phyloP scores from a whole-genome alignment of 148 eudicot species.

The Rhododendron simsii region DNA sequence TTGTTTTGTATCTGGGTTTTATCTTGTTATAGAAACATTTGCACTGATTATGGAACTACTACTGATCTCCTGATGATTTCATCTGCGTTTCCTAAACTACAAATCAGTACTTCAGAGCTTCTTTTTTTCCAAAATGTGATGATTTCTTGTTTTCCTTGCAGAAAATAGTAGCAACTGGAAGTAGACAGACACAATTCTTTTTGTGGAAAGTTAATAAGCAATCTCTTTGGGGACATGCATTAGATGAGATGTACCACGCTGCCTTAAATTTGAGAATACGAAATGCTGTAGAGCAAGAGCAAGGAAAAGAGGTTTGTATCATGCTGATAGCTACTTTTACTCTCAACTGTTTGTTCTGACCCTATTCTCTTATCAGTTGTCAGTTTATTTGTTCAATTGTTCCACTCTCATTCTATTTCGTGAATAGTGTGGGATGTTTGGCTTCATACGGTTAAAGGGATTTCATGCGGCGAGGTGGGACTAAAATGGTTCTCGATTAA shows the following conservation, averaged over 20 bases:
- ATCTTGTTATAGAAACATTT: background rate
- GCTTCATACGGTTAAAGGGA: background rate
- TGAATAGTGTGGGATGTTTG: background rate
- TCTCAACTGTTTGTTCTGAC: background rate
- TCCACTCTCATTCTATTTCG: background rate
- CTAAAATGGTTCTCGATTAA: background rate
- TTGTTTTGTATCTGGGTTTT: background rate
- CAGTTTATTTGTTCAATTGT: background rate
- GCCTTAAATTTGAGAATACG: constrained; percentile 72
- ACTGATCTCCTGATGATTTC: background rate
- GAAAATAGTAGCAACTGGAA: constrained; percentile 42
- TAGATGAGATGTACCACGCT: constrained; percentile 89
- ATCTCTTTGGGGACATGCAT: constrained; percentile 48
- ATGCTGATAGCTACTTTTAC: background rate
- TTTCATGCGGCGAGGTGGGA: background rate
- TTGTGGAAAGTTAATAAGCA: constrained; percentile 57
- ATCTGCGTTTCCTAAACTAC: background rate
- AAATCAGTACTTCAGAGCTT: background rate
- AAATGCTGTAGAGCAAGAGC: constrained; percentile 49
- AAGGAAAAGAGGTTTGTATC: constrained; percentile 58
- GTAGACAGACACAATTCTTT: constrained; percentile 32
- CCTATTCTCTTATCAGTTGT: background rate
- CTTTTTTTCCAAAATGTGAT: background rate
- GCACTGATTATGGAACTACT: background rate
- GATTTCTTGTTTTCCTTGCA: constrained; percentile 25